These are phyloP conservation scores for Boletus sp. DNA, from an alignment of 768 basidiomycete species.

Conservation along the genomic window DNA sequence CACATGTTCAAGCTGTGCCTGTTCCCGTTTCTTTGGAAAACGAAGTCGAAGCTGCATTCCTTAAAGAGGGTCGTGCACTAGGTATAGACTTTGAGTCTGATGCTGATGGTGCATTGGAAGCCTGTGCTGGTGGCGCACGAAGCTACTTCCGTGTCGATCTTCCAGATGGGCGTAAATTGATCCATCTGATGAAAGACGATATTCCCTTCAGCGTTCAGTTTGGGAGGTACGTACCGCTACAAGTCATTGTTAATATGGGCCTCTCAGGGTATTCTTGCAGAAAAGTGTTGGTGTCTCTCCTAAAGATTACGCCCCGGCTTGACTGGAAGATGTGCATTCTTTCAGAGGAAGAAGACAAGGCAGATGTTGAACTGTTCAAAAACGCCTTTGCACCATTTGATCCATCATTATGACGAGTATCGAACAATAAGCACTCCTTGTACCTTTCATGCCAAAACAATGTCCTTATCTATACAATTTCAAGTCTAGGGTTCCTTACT, in stretches of 20 bases:
- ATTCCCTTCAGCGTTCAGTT: constrained; percentile 88
- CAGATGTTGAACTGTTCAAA: constrained; percentile 83
- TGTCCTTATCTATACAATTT: background rate
- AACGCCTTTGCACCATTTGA: constrained; percentile 75
- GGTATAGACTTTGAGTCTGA: constrained; percentile 78
- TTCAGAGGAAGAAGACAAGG: constrained; percentile 79
- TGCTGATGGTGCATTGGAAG: constrained; percentile 56
- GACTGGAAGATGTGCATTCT: constrained; percentile 92
- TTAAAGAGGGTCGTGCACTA: constrained; percentile 57
- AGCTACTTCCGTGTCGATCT: constrained; percentile 92
- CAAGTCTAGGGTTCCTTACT: background rate
- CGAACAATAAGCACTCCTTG: background rate
- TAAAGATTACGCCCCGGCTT: constrained; percentile 71
- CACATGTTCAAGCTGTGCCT: constrained; percentile 86
- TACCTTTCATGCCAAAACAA: background rate
- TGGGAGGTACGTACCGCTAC: constrained; percentile 60
- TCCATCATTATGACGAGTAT: constrained; percentile 36
- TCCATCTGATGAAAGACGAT: constrained; percentile 78
- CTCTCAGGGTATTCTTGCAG: constrained; percentile 39
- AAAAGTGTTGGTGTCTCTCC: constrained; percentile 73
- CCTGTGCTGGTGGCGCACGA: constrained; percentile 46
- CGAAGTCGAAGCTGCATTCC: constrained; percentile 68
- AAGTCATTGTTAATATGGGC: background rate
- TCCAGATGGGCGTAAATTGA: constrained; percentile 79
- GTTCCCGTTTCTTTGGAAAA: constrained; percentile 61